These are phyloP conservation scores for Colletotrichum sp. DNA, from an alignment of 2,329 filamentous ascomycete species.

Conservation along the genomic window DNA sequence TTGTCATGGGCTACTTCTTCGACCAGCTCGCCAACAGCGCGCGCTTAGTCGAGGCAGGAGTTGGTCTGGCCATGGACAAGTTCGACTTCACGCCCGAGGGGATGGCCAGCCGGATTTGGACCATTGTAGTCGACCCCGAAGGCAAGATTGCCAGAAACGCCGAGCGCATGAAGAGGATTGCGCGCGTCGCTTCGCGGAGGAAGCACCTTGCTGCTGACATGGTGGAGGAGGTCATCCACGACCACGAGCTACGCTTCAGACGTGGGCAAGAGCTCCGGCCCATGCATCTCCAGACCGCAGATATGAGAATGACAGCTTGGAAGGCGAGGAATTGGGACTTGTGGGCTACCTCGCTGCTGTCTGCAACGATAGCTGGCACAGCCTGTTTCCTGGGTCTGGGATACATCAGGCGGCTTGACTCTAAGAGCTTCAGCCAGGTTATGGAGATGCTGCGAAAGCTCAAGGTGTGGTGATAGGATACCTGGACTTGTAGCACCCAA, in stretches of 20 bases:
- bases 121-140: slow-evolving; percentile 32
- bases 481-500: neutral
- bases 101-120: slow-evolving; percentile 31
- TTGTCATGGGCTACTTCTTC: slow-evolving; percentile 43
- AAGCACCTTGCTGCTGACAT: slow-evolving; percentile 45
- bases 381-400: neutral
- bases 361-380: neutral
- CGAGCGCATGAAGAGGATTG: slow-evolving; percentile 41
- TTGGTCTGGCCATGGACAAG: slow-evolving; percentile 41
- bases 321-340: slow-evolving; percentile 11
- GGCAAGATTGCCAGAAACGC: slow-evolving; percentile 37
- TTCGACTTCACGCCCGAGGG: slow-evolving; percentile 35
- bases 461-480: neutral
- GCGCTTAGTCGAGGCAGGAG: slow-evolving; percentile 38
- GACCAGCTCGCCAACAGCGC: slow-evolving; percentile 45
- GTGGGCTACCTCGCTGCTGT: neutral
- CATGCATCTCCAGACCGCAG: slow-evolving; percentile 50
- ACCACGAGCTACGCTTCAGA: slow-evolving; percentile 38
- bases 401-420: neutral
- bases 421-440: neutral
- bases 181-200: slow-evolving; percentile 36
- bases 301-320: slow-evolving; percentile 39
- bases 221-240: slow-evolving; percentile 41
- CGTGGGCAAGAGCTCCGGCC: slow-evolving; percentile 31
- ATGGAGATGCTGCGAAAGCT: neutral